Evolutionary conservation across 164 flowering plant species (phyloP), one percentile per base, ranked within the genome.

Genomic region (Vitis cinerea): DNA sequence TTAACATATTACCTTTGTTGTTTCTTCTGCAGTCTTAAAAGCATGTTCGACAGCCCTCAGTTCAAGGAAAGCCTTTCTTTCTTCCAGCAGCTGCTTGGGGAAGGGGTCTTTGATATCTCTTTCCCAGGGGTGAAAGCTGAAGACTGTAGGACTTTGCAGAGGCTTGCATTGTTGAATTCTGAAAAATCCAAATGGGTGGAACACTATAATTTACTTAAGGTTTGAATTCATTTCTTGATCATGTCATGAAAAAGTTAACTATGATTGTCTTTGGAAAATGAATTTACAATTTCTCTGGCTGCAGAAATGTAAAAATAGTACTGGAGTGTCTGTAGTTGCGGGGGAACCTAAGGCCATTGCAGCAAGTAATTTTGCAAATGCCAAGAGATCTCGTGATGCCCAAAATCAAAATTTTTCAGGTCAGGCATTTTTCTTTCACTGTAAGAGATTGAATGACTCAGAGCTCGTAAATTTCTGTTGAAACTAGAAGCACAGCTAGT

Each of bases 161-260:
- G 79, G 79, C 87, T 90, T 66, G 85, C 81, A 4, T 78, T 93
- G 50, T 74, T 72, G 65, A 82, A 80, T 80, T 72, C 65, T 59
- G 71, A 83, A 5, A 93, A 88, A 75, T 86, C 90, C 27, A 82
- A 82, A 61, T 95, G 97, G 99, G 88, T 91, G 66, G 94, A 87
- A 69, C 80, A 79, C 37, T 86, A 88, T 76, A 80, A 75, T 59
- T 66, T 31, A 37, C 81, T 88, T 47, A 91, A 95, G 98, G 99
- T 90, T 71, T 75, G 78, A 62, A 70, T 51, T 65, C 29, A 37
- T 77, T 57, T 57, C 61, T 48, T 61, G 7, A 48, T 56, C 23
- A 30, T 47, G 50, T 54, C 59, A 63, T 52, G 3, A 16, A 9
- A 31, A 57, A 61, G 9, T n/a, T 23, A 9, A 0, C 1, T 44